phyloP scores from a whole-genome alignment of 768 basidiomycete genomes.

The Lactifluus echinatus region DNA sequence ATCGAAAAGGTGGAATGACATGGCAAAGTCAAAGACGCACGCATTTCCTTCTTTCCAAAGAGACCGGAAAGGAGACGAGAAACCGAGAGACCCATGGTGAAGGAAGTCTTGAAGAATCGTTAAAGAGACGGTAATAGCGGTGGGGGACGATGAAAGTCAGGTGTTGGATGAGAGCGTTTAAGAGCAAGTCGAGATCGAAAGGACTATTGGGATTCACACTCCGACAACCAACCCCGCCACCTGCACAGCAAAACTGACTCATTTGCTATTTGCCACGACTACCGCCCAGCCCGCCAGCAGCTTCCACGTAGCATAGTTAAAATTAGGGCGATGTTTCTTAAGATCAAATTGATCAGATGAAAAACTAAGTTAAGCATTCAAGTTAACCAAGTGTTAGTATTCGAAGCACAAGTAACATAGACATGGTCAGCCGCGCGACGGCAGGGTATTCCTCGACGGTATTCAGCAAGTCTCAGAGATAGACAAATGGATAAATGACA shows the following conservation, averaged over 20 bases:
- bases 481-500: not conserved
- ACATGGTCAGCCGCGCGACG: slow-evolving; percentile 2
- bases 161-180: slow-evolving; percentile 13
- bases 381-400: slow-evolving; percentile 20
- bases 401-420: slow-evolving; percentile 19
- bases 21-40: slow-evolving; percentile 45
- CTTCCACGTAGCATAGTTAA: too few relatives aligned
- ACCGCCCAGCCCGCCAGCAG: too few relatives aligned
- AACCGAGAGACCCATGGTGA: slow-evolving; percentile 66
- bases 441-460: slow-evolving; percentile 9
- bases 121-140: not conserved
- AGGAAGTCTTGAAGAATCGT: slow-evolving; percentile 1
- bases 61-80: slow-evolving; percentile 72
- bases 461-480: slow-evolving; percentile 2
- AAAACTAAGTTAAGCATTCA: slow-evolving; percentile 20
- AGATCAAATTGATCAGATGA: not conserved
- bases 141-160: not conserved
- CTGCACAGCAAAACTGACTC: too few relatives aligned
- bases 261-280: too few relatives aligned
- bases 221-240: slow-evolving; percentile 12
- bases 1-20: slow-evolving; percentile 20
- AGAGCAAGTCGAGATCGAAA: not conserved
- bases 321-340: too few relatives aligned
- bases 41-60: slow-evolving; percentile 99
- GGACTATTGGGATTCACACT: too few relatives aligned